Evolutionary conservation across 306 rosid genomes (phyloP).

Genomic region (Lupinus albus): DNA sequence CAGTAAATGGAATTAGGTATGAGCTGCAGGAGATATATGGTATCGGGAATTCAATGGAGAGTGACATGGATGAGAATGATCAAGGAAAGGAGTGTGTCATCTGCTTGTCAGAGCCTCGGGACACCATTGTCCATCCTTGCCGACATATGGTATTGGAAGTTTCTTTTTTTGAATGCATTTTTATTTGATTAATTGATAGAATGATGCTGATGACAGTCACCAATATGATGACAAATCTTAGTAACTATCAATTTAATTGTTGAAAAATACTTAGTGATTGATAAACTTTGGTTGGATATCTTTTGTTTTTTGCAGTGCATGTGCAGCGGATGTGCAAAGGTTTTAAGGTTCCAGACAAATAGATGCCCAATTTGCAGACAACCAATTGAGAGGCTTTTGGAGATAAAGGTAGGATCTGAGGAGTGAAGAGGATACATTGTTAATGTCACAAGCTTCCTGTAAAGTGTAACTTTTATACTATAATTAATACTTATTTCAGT

Average conservation of each 20-base stretch:
- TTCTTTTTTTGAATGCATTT: conserved; percentile 1
- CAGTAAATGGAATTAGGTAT: conserved; percentile 73
- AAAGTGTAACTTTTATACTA: no score
- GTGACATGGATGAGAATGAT: conserved; percentile 64
- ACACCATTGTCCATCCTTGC: conserved; percentile 88
- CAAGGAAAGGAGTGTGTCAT: conserved; percentile 88
- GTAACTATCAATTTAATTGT: neutral
- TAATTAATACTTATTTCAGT: no score
- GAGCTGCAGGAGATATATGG: conserved; percentile 91
- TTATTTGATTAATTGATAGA: conserved; percentile 13
- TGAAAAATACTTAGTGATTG: no score
- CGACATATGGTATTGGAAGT: conserved; percentile 78
- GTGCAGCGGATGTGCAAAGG: no score
- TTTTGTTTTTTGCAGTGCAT: conserved; percentile 57
- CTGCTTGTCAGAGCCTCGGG: conserved; percentile 89
- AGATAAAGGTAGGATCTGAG: conserved; percentile 67
- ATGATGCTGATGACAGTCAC: conserved; percentile 5
- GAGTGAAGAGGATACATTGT: conserved; percentile 49
- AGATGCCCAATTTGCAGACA: conserved; percentile 92
- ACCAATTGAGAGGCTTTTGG: conserved; percentile 82
- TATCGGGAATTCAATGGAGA: conserved; percentile 68
- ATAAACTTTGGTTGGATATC: conserved; percentile 33
- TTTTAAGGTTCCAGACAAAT: conserved; percentile 73
- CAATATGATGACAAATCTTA: neutral
- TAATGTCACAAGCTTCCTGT: conserved; percentile 33